These are phyloP conservation scores for Mycena albidolilacea DNA, from an alignment of 768 basidiomycete species.

Conservation along the genomic window DNA sequence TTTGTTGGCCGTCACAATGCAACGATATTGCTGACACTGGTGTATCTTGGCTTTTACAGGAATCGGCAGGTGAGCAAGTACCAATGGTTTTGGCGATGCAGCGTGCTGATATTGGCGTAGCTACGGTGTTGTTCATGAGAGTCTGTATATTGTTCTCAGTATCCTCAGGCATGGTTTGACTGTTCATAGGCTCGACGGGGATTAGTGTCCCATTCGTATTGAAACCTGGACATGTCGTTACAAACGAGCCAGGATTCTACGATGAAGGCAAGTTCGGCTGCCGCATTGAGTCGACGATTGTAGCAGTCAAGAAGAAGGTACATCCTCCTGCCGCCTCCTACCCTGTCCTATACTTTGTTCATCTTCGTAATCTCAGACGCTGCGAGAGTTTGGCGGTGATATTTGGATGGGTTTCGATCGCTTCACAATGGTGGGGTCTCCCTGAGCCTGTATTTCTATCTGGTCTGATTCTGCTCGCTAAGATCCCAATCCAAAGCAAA, in stretches of 20 bases:
- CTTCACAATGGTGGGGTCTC: conserved; percentile 65
- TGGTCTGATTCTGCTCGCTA: background rate
- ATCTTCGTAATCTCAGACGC: conserved; percentile 54
- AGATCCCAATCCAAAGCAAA: conserved; percentile 74
- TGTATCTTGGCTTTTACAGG: background rate
- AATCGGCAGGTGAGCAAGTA: conserved; percentile 31
- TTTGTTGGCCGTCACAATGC: conserved; percentile 52
- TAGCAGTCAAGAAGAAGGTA: conserved; percentile 36
- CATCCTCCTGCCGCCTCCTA: background rate
- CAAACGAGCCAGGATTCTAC: conserved; percentile 82
- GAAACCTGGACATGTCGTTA: conserved; percentile 73
- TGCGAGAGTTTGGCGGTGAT: conserved; percentile 62
- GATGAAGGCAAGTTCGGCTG: conserved; percentile 40
- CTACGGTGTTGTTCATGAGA: conserved; percentile 38
- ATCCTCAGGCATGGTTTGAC: conserved; percentile 33
- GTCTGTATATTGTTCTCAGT: conserved; percentile 60
- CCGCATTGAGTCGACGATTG: conserved; percentile 39
- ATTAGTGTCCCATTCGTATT: conserved; percentile 58
- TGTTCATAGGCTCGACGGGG: conserved; percentile 40
- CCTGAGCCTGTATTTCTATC: background rate
- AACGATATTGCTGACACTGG: conserved; percentile 49
- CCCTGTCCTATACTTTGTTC: conserved; percentile 50
- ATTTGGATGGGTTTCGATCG: conserved; percentile 79
- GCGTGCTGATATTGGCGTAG: background rate
- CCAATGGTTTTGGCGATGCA: background rate